phyloP scores from a whole-genome alignment of 345 rosid genomes.

The Gossypium bickii region DNA sequence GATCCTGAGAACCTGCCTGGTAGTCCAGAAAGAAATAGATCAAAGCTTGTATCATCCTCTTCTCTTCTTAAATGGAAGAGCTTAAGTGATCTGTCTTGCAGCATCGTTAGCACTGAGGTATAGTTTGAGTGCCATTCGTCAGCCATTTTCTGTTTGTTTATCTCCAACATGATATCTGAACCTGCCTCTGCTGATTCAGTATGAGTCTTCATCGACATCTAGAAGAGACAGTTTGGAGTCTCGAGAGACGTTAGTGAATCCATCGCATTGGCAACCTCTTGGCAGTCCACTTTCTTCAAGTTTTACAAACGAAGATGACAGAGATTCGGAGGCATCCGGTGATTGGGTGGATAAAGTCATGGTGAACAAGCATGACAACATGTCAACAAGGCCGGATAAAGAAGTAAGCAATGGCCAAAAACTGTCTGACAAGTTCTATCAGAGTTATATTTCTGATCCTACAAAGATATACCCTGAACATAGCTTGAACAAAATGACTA shows the following conservation, averaged over 20 bases:
- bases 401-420: conserved; percentile 34
- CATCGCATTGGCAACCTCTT: conserved; percentile 57
- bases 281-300: conserved; percentile 41
- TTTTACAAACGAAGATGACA: conserved; percentile 43
- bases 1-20: conserved; percentile 36
- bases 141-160: background rate
- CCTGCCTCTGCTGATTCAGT: conserved; percentile 33
- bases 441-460: conserved; percentile 19
- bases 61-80: conserved; percentile 40
- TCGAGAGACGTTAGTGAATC: conserved; percentile 49
- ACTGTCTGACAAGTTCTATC: conserved; percentile 6
- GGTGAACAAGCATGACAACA: conserved; percentile 49
- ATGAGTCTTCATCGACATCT: conserved; percentile 41
- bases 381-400: conserved; percentile 22
- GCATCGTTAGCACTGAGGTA: conserved; percentile 57
- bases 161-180: background rate
- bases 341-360: conserved; percentile 76
- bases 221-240: conserved; percentile 68
- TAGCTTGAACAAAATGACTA: conserved; percentile 11
- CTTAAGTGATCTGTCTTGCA: conserved; percentile 32
- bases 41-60: conserved; percentile 46
- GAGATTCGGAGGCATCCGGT: conserved; percentile 41
- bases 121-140: background rate
- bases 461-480: conserved; percentile 42
- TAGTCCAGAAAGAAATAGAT: conserved; percentile 44